Evolutionary conservation across 371 early-diverging fungal species (phyloP), one percentile per base, ranked within the genome.

Genomic region (Apophysomyces elegans): DNA sequence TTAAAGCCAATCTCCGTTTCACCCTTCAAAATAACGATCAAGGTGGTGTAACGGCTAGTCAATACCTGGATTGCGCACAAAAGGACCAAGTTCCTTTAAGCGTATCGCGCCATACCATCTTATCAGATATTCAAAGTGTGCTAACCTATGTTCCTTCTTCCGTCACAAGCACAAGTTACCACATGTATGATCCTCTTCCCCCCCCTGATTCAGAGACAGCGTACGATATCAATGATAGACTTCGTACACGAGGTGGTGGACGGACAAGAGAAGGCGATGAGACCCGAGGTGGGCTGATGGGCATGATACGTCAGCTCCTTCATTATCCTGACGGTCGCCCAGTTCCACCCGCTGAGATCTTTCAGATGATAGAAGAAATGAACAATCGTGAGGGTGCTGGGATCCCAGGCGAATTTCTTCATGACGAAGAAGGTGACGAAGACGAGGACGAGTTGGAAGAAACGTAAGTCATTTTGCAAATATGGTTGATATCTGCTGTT

Each of bases 131-230:
- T 62, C 87, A 84, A 47, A 59, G 80, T 9, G 65, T 86, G 43
- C 77, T 86, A 39, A 72, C 79, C 1, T 90, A 78, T 67, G 73
- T 87, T 54, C 91, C 91, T 0, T 73, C 77, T 8, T 70, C 74
- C 3, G 75, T 89, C 37, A 84, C 84, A 32, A 73, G 62, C 0
- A 73, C 81, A 2, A 86, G 87, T 56, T 84, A 79, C 66, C 87
- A 86, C 66, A 88, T 88, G 70, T 86, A 90, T 66, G 93, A 93
- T 63, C 94, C 94, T 35, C 54, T 93, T 39, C 94, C 94, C 21
- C 94, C 94, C 6, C 50, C 61, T 0, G 85, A 88, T 61, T 85
- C 87, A 13, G 66, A 75, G 1, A 80, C 87, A 35, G 63, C 73
- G 5, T 87, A 89, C 45, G 78, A 82, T 41, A 68, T 65, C 56